Base-by-base conservation (phyloP, 768 basidiomycete species). In the Lactarius psammicola region DNA sequence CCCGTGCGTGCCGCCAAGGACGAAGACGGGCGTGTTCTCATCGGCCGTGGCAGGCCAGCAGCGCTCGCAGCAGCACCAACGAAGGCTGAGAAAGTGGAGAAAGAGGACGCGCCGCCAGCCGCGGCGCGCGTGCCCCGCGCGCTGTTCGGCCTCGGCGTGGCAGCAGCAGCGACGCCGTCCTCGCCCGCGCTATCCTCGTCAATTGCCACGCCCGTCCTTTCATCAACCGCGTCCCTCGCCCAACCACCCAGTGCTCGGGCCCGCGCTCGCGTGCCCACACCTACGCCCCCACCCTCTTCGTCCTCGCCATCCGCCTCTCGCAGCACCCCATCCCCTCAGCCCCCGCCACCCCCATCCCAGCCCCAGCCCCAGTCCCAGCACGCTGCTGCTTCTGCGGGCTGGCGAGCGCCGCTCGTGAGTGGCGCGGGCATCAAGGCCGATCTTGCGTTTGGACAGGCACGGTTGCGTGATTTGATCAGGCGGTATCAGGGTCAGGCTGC, bases 381-480 rank as follows among this genome's bases (percentile, higher is more conserved):
- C n/a, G n/a, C n/a, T n/a, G n/a, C 56, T 26, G 30, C 65, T 20
- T 30, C 62, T 11, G 60, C 58, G 8, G 68, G 57, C n/a, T 53
- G 61, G 18, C 59, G 63, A 18, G 34, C 59, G 4, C 44, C 61
- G n/a, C 56, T 63, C 3, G 65, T 59, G 31, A 56, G 63, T 5
- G 59, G 56, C 3, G 62, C 34, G 13, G 63, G 64, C 3, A 56
- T 68, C 7, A 69, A 69, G 66, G 77, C 77, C 2, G 87, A 89
- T 46, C 74, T 88, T 64, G 87, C 84, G 11, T 91, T 92, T 76
- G 90, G 90, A 17, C 87, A 92, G 75, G 89, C 90, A 17, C 79
- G 87, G 66, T 75, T 92, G 69, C 79, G 89, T 63, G 90, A 92
- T 76, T 78, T 92, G 67, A 92, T 92, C 74, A 88, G 86, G 83